These are phyloP conservation scores for Hebeloma cylindrosporum DNA, from an alignment of 768 basidiomycete genomes.

Conservation along the genomic window DNA sequence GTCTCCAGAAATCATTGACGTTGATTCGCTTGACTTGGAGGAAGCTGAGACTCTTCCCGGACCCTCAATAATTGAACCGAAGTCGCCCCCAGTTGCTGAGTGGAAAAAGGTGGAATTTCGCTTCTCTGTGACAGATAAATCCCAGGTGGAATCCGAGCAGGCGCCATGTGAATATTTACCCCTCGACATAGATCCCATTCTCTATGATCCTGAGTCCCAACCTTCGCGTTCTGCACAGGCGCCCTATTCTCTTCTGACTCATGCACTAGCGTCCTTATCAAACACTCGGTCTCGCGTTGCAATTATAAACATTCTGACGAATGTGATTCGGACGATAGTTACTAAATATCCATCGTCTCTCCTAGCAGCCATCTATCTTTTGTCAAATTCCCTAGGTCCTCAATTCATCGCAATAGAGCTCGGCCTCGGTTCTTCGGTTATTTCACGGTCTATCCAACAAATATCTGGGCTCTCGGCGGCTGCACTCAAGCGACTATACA, in stretches of 20 bases:
- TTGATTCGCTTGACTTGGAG: conserved; percentile 21
- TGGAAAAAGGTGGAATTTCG: background rate
- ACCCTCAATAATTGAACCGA: background rate
- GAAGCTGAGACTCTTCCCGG: background rate
- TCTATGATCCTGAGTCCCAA: conserved; percentile 42
- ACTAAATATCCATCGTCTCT: conserved; percentile 67
- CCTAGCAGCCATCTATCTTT: conserved; percentile 73
- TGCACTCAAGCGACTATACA: conserved; percentile 66
- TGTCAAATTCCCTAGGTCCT: conserved; percentile 79
- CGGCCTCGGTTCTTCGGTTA: conserved; percentile 65
- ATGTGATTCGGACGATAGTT: conserved; percentile 70
- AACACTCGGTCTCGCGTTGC: conserved; percentile 70
- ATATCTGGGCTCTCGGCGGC: conserved; percentile 63
- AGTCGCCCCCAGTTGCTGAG: background rate
- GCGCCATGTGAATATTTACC: conserved; percentile 19
- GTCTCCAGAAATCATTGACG: conserved; percentile 22
- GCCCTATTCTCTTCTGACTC: conserved; percentile 73
- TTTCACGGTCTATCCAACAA: conserved; percentile 69
- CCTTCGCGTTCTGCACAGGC: conserved; percentile 45
- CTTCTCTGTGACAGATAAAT: background rate
- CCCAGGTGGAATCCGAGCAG: background rate
- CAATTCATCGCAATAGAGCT: conserved; percentile 72
- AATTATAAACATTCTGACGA: conserved; percentile 70
- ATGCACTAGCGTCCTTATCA: conserved; percentile 59
- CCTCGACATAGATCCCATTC: conserved; percentile 50